Base-by-base conservation (phyloP, 129 eudicot species). In the Artemisia annua region DNA sequence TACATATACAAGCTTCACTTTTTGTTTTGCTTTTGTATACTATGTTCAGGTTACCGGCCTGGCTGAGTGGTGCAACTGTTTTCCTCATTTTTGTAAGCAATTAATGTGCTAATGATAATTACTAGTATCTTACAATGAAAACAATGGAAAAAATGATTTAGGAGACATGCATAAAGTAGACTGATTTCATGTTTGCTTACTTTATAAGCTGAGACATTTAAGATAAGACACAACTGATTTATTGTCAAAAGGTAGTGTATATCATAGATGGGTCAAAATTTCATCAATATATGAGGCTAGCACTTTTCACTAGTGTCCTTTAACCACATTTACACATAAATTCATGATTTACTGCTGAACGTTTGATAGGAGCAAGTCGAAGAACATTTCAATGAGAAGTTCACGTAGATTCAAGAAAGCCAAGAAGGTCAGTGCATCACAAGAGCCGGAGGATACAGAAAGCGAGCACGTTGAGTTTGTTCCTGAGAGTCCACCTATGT, bases 391-490 rank as follows among this genome's bases (percentile, higher is more conserved):
- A 17, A 62, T 88, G 78, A 83, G 81, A 89, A 89, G 94, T 74
- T 89, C 96, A 63, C 79, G 80, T 67, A 68, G 91, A 77, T 92
- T 80, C 86, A 92, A 83, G 91, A 85, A 79, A 53, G 97, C 93
- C 17, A 92, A 80, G 85, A 92, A 80, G 85, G 51, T 83, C 46
- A 73, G 62, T 13, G 96, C 91, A 14, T 62, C 85, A 62, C 80
- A 63, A 63, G 44, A 82, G 52, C 55, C 56, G 7, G 88, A 60
- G 19, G 85, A 85, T 69, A 46, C 65, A 20, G 91, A 90, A 52
- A 80, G 86, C 55, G 64, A 79, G 80, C 80, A 75, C 22, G 74
- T 82, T 18, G 96, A 91, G 2, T 79, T 82, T 72, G 93, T 88
- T 66, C 90, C 87, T 20, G 96, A 90, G 63, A 85, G 85, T 70